Evolutionary conservation across 805 yeast species (phyloP), one percentile per base, ranked within the genome.

Genomic region (Helenozyma baotianmanensis): DNA sequence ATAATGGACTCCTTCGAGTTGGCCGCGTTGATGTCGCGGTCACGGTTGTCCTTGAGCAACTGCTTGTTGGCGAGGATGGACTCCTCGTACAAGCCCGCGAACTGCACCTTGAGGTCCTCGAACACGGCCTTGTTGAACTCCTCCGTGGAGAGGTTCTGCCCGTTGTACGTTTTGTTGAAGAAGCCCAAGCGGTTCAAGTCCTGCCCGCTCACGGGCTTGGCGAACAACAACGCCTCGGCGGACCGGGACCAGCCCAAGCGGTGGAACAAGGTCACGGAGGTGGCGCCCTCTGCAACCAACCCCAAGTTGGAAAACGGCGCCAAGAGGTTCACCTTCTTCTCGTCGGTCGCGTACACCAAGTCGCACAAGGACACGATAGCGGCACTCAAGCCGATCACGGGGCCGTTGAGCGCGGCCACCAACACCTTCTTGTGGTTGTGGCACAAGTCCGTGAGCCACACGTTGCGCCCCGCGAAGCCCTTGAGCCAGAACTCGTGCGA

Each of bases 251-350:
- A 64, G 2, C 95, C 95, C 37, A 87, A 62, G 49, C 94, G 72
- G 45, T 67, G 54, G 15, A 83, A 77, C 33, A 87, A 66, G 4
- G 90, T 75, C 7, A 78, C 72, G 11, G 86, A 75, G 1, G 85
- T 62, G 4, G 80, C 84, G 35, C 95, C 95, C 57, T 87, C 96
- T 39, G 82, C 76, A 2, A 83, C 88, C 46, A 87, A 71, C 2
- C 95, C 94, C 45, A 87, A 70, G 51, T 80, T 82, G 27, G 88
- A 77, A 58, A 87, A 87, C 6, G 96, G 96, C 11, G 79, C 71
- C 49, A 80, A 71, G 41, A 86, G 51, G 50, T 60, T 78, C 39
- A 78, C 73, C 30, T 74, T 70, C 23, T 70, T 63, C 28, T 69
- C 73, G 47, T 79, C 76, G 44, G 70, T 73, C 10, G 81, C 80